Conservation (phyloP, 192 early-diverging fungal species). For the Coemansia sp. region DNA sequence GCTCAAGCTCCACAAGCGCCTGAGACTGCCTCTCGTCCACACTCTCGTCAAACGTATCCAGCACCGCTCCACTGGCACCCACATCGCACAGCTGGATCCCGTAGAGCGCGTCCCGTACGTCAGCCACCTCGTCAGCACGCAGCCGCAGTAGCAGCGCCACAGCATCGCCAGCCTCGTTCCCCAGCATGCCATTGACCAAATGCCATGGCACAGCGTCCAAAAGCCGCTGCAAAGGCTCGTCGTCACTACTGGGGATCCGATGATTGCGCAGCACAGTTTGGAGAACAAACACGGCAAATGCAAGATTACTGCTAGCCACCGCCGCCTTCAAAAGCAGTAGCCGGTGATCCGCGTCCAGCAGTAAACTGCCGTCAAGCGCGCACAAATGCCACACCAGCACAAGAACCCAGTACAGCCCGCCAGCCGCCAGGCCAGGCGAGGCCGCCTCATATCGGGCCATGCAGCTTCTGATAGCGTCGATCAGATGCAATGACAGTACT, state of each 20-base stretch:
- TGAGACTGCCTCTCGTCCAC: not conserved
- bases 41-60: not conserved
- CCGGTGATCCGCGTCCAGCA: slow-evolving; percentile 1
- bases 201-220: slow-evolving; percentile 6
- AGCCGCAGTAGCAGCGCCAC: slow-evolving; percentile 5
- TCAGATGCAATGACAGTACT: slow-evolving; percentile 4
- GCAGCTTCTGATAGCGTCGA: not conserved
- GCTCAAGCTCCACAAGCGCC: not conserved
- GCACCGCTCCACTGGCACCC: not conserved
- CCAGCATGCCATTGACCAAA: slow-evolving; percentile 9
- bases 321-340: slow-evolving; percentile 39
- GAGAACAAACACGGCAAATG: slow-evolving; percentile 28
- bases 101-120: slow-evolving; percentile 12
- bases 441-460: not conserved
- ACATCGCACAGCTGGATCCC: not conserved
- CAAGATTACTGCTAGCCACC: slow-evolving; percentile 27
- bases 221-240: not conserved
- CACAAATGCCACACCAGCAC: slow-evolving; percentile 40
- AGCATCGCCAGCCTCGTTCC: slow-evolving; percentile 2
- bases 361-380: not conserved
- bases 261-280: slow-evolving; percentile 17
- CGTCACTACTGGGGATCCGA: not conserved
- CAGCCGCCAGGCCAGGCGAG: not conserved
- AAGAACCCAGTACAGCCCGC: slow-evolving; percentile 35
- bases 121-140: slow-evolving; percentile 3